Percentiles rank a stretch among this genome's conserved stretches.
Conservation (phyloP, 2,329 filamentous ascomycete genomes). For the Cyclaneusma minus region DNA sequence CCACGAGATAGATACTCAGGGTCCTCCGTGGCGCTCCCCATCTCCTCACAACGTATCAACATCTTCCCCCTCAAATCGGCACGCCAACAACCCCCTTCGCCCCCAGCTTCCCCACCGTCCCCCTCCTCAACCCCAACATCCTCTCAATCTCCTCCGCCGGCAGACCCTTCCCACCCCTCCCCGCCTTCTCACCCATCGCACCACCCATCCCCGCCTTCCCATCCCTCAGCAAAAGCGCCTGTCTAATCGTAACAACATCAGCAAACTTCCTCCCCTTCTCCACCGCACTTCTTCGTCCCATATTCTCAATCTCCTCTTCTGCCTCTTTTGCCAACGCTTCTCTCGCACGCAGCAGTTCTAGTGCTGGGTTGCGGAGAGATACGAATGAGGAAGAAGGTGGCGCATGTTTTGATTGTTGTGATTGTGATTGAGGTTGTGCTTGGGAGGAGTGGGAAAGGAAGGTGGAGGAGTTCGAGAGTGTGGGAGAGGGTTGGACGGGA, state of each 20-base stretch:
- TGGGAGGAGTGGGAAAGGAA: conserved; percentile 8
- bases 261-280: conserved; percentile 26
- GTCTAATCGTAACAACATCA: conserved; percentile 31
- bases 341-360: conserved; percentile 18
- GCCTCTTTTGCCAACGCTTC: conserved; percentile 47
- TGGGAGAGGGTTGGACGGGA: conserved; percentile 15
- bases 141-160: no score
- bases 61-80: no score
- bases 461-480: conserved; percentile 14
- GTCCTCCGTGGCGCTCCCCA: no score
- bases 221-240: conserved; percentile 31
- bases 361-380: conserved; percentile 14
- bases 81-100: no score
- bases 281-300: conserved; percentile 22
- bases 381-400: no score
- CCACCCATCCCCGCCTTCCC: conserved; percentile 26
- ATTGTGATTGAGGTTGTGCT: conserved; percentile 3
- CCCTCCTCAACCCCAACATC: no score
- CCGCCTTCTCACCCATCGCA: conserved; percentile 26
- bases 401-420: no score
- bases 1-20: no score
- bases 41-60: no score
- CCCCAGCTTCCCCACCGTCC: no score
- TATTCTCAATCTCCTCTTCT: conserved; percentile 34
- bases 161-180: no score